Base-by-base conservation (phyloP, 495 filamentous ascomycete genomes). In the Neurospora terricola region DNA sequence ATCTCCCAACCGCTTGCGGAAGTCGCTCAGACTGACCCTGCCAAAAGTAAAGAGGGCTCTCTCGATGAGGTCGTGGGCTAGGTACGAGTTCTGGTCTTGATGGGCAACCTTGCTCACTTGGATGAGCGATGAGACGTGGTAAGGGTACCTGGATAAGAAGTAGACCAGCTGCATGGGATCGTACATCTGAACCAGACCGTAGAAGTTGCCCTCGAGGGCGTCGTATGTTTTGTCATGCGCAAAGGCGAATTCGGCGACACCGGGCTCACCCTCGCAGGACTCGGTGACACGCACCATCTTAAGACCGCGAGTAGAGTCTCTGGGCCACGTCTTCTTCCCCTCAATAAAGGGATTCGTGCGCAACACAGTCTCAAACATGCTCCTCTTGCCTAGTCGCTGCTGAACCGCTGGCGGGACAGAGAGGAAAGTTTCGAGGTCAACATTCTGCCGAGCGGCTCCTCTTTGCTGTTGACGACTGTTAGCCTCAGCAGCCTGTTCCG, bases 41-140 rank as follows among this genome's bases (percentile, higher is more conserved):
- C 96, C 96, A 77, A 99, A 96, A 38, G 92, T 92, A 83, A 97
- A 98, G 12, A 99, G 86, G 2, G 95, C 94, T 40, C 96, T 87
- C 81, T 98, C 96, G 70, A 97, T 89, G 10, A 98, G 87, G 76
- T 98, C 96, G 34, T 93, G 91, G 2, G 95, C 89, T 4, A 93
- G 87, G 5, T 94, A 89, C 75, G 93, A 89, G 78, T 98, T 95
- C 40, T 92, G 87, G 77, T 97, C 92, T 59, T 97, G 92, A 78
- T 94, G 93, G 23, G 93, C 93, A 62, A 98, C 91, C 80, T 94
- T 93, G 71, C 93, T 96, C 27, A 96, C 93, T 80, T 97, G 94
- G 59, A 98, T 90, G 10, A 99, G 88, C 3, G 94, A 96, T 0
- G 94, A 95, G 73, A 98, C 90, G 78, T 98, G 94, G 78, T 98